A percentile compares a stretch with the other conserved stretches of the same genome.
These are phyloP conservation scores for Saccharomycopsis fermentans DNA, from an alignment of 805 yeast species.

Conservation along the genomic window DNA sequence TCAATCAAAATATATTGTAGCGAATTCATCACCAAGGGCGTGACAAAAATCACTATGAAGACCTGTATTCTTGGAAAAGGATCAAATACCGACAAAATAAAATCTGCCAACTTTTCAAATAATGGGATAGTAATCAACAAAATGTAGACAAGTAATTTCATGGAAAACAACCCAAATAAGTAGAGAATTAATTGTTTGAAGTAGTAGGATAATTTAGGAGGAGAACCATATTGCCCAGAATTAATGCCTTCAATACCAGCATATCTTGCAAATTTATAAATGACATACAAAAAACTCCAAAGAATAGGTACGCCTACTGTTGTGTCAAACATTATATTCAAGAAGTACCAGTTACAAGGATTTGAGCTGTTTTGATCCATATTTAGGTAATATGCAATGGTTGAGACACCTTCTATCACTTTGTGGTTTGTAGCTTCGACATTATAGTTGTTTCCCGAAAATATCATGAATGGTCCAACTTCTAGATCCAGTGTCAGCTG, in stretches of 20 bases:
- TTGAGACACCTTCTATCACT: slow-evolving; percentile 8
- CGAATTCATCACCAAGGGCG: slow-evolving; percentile 64
- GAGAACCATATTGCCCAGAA: slow-evolving; percentile 39
- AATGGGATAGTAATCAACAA: slow-evolving; percentile 53
- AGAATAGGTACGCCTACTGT: slow-evolving; percentile 86
- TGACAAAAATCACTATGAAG: slow-evolving; percentile 74
- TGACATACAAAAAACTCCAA: slow-evolving; percentile 43
- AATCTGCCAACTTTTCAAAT: slow-evolving; percentile 60
- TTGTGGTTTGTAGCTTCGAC: background rate
- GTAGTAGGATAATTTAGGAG: slow-evolving; percentile 37
- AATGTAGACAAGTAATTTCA: slow-evolving; percentile 53
- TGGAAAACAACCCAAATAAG: slow-evolving; percentile 38
- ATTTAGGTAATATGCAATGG: slow-evolving; percentile 13
- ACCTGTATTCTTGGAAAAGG: slow-evolving; percentile 75
- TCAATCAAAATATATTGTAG: slow-evolving; percentile 67
- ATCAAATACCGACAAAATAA: slow-evolving; percentile 76
- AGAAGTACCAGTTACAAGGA: slow-evolving; percentile 93
- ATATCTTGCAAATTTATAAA: slow-evolving; percentile 37
- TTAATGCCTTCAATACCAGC: slow-evolving; percentile 36
- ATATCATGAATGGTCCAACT: slow-evolving; percentile 2
- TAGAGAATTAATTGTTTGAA: slow-evolving; percentile 41
- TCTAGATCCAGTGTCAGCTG: background rate
- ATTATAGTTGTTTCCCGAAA: background rate
- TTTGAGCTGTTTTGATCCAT: slow-evolving; percentile 37
- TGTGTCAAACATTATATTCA: slow-evolving; percentile 81